Evolutionary conservation across 176 grass and related monocot genomes (phyloP), one percentile per base, ranked within the genome.

Genomic region (Musa troglodytarum): DNA sequence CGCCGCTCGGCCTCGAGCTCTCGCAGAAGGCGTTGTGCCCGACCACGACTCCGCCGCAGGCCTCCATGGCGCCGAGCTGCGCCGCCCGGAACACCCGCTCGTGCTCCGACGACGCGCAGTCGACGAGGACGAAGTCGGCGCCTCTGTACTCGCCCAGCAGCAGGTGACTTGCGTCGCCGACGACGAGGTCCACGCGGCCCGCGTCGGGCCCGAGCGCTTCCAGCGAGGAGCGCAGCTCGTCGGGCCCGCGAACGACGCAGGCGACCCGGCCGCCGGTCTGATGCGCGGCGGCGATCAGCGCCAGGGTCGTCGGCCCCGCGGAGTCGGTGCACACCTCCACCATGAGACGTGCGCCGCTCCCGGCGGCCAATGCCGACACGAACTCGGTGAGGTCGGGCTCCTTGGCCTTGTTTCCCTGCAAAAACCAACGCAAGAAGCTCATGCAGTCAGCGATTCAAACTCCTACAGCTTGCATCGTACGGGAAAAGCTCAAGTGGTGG

Each of bases 61-160:
- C 65, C 67, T 80, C 78, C 50, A 14, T 25, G 1, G 78, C 78
- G 29, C 78, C 34, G 9, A 8, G 34, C 78, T 80, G 29, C 0
- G 78, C 78, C 34, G 68, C 78, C 11, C 54, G 34, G 53, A 80
- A 72, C 55, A 71, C 67, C 5, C 34, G 54, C 14, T 62, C 68
- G 68, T 50, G 28, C 12, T 62, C 43, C 54, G 52, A 29, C 11
- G 63, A 21, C 28, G 62, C 34, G 68, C 78, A 71, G 55, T 80
- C 78, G 3, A 80, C 68, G 11, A 80, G 67, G n/a, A 80, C 78
- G 19, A 80, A 80, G 43, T 80, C 55, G 9, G 78, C 78, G n/a
- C 78, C 68, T 7, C 12, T 19, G 52, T 59, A 55, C 54, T 52
- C 78, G n/a, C 68, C 20, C 28, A 51, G 43, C 11, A 80, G 68